Percentiles rank a stretch among this genome's conserved stretches.
phyloP scores from a whole-genome alignment of 75 land plant genomes.

The Picea glauca region DNA sequence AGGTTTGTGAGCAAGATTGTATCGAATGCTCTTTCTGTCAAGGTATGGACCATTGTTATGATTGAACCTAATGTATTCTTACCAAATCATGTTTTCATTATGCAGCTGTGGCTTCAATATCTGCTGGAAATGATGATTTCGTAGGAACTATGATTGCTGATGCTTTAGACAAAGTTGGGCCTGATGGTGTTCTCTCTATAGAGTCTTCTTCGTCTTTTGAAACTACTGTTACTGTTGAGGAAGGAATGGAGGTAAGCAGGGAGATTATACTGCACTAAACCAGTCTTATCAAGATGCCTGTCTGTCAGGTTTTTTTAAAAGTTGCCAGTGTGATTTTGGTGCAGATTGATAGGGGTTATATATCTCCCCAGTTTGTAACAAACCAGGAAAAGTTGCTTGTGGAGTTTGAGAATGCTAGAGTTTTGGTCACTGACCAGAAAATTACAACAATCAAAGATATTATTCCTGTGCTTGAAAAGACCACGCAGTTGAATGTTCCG shows the following conservation, averaged over 20 bases:
- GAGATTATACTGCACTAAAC: neutral
- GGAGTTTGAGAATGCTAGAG: conserved; percentile 88
- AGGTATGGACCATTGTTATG: conserved; percentile 3
- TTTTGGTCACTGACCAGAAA: conserved; percentile 84
- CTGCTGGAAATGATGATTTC: conserved; percentile 96
- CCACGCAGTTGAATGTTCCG: conserved; percentile 69
- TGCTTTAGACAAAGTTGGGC: conserved; percentile 83
- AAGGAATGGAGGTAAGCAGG: conserved; percentile 94
- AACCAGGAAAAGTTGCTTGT: conserved; percentile 76
- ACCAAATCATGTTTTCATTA: neutral
- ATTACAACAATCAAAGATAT: conserved; percentile 65
- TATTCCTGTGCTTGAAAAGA: conserved; percentile 74
- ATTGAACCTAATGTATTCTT: neutral
- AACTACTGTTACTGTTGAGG: conserved; percentile 75
- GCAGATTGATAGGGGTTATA: conserved; percentile 91
- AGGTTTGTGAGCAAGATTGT: conserved; percentile 44
- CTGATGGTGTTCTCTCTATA: conserved; percentile 85
- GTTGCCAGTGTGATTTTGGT: neutral
- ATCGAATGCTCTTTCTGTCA: neutral
- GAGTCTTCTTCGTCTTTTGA: conserved; percentile 87
- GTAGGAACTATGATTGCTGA: conserved; percentile 90
- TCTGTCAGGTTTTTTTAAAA: neutral
- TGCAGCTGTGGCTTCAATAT: conserved; percentile 92
- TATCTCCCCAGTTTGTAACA: conserved; percentile 84
- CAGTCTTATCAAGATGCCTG: neutral